Conservation (phyloP, 345 rosid species). For the Populus simonii region DNA sequence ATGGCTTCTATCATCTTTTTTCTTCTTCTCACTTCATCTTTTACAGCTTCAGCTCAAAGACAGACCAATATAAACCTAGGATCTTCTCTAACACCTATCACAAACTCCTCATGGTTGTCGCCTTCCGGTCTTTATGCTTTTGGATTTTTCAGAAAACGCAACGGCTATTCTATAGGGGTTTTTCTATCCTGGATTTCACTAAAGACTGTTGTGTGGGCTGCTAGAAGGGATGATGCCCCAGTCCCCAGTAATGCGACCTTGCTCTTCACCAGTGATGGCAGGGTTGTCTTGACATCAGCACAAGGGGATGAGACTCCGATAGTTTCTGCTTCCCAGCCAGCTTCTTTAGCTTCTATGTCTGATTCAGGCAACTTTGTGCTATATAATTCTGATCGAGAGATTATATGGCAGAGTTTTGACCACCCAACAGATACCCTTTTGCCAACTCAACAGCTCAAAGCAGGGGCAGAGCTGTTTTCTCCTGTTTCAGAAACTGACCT, state of each 20-base stretch:
- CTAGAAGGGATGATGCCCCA: conserved; percentile 12
- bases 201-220: conserved; percentile 17
- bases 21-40: neutral
- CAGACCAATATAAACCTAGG: conserved; percentile 18
- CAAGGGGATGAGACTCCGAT: neutral
- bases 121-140: conserved; percentile 34
- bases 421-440: conserved; percentile 19
- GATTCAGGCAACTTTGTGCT: conserved; percentile 26
- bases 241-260: conserved; percentile 11
- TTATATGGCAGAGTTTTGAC: conserved; percentile 22
- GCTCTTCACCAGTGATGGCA: neutral
- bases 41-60: conserved; percentile 12
- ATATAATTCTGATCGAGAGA: neutral
- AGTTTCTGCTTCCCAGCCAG: neutral
- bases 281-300: conserved; percentile 8
- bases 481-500: conserved; percentile 9
- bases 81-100: conserved; percentile 21
- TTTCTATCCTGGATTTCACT: conserved; percentile 19
- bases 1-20: conserved; percentile 9
- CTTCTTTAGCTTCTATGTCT: conserved; percentile 17
- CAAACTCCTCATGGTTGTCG: conserved; percentile 28
- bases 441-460: conserved; percentile 14
- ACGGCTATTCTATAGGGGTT: conserved; percentile 26
- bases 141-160: conserved; percentile 30
- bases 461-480: conserved; percentile 9